Evolutionary conservation across 805 yeast genomes (phyloP).

Genomic region (Wickerhamomyces pijperi): DNA sequence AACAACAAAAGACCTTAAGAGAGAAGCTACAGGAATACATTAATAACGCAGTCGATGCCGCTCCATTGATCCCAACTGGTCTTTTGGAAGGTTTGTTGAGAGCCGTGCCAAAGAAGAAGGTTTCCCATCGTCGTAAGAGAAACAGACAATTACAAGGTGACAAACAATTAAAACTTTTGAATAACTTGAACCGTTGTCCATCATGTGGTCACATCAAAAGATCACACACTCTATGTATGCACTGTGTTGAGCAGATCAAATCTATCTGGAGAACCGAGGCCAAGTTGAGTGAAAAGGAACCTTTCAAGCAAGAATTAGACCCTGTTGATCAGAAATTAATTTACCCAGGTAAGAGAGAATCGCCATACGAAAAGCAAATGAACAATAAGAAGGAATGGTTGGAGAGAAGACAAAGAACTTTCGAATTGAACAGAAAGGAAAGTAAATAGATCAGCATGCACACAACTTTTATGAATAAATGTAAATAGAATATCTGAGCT

Average conservation of each 20-base stretch:
- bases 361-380: slow-evolving; percentile 31
- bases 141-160: slow-evolving; percentile 71
- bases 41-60: slow-evolving; percentile 22
- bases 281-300: slow-evolving; percentile 16
- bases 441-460: slow-evolving; percentile 4
- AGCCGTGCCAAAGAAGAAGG: slow-evolving; percentile 94
- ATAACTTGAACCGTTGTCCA: slow-evolving; percentile 82
- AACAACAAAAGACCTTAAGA: slow-evolving; percentile 16
- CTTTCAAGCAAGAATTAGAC: slow-evolving; percentile 27
- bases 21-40: slow-evolving; percentile 26
- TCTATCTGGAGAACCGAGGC: slow-evolving; percentile 50
- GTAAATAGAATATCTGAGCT: neutral
- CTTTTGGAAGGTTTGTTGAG: slow-evolving; percentile 49
- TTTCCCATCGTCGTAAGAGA: slow-evolving; percentile 78
- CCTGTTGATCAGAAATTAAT: slow-evolving; percentile 52
- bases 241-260: slow-evolving; percentile 77
- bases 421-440: slow-evolving; percentile 33
- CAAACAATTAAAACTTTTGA: slow-evolving; percentile 67
- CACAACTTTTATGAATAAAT: neutral
- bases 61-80: slow-evolving; percentile 27
- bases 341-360: slow-evolving; percentile 62
- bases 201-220: slow-evolving; percentile 91
- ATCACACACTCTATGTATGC: slow-evolving; percentile 85
- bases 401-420: slow-evolving; percentile 40
- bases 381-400: slow-evolving; percentile 42